A percentile compares a stretch with the other conserved stretches of the same genome.
phyloP scores from a whole-genome alignment of 768 basidiomycete species.

The Lentinula edodes region DNA sequence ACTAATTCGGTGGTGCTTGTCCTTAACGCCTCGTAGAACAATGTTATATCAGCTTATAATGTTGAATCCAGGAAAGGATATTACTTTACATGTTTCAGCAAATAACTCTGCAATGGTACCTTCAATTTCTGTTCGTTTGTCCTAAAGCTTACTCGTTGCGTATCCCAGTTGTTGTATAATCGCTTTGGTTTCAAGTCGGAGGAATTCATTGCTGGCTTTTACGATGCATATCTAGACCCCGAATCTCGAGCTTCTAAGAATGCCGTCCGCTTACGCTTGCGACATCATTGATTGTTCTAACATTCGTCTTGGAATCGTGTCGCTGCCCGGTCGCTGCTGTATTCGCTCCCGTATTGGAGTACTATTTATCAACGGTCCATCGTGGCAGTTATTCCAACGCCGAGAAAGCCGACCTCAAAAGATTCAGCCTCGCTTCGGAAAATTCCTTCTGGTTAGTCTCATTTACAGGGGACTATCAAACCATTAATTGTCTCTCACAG shows the following conservation, averaged over 20 bases:
- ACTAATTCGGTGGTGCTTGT: background rate
- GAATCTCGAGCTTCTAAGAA: slow-evolving; percentile 73
- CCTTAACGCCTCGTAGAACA: slow-evolving; percentile 33
- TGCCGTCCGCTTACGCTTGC: slow-evolving; percentile 71
- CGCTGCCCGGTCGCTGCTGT: background rate
- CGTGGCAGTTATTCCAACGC: background rate
- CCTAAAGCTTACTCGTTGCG: background rate
- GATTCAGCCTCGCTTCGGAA: background rate
- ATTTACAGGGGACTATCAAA: background rate
- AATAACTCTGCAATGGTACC: slow-evolving; percentile 76
- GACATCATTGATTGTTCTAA: slow-evolving; percentile 29
- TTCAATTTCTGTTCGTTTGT: background rate
- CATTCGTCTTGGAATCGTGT: background rate
- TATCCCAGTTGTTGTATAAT: slow-evolving; percentile 66
- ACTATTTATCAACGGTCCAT: background rate
- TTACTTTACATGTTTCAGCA: slow-evolving; percentile 77
- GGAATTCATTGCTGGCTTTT: slow-evolving; percentile 78
- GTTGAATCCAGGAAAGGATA: slow-evolving; percentile 69
- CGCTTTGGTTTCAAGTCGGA: slow-evolving; percentile 86
- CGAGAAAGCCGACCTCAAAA: background rate
- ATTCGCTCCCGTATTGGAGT: background rate
- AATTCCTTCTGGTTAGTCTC: background rate
- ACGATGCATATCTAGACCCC: slow-evolving; percentile 70
- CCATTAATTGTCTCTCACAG: background rate
- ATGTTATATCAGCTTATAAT: slow-evolving; percentile 76